Evolutionary conservation across 805 yeast species (phyloP), one percentile per base, ranked within the genome.

Genomic region (Kodamaea leandrae): DNA sequence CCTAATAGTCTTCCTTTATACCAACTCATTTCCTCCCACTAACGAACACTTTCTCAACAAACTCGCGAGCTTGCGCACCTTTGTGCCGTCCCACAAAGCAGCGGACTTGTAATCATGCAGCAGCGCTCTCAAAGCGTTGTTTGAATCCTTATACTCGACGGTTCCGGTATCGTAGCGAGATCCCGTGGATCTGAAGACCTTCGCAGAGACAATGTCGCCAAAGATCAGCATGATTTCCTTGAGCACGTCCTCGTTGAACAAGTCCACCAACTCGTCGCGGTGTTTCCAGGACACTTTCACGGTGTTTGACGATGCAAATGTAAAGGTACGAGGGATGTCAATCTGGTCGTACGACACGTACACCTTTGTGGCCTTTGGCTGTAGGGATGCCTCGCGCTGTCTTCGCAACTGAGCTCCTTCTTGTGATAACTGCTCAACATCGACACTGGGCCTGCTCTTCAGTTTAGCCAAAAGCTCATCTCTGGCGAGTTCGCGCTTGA

Each of bases 211-310:
- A 2, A 76, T 52, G 0, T 59, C 47, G 1, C 82, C 82, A 54
- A 76, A 77, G 2, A 68, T 68, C 14, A 50, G 49, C 78, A 77
- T 72, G 19, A 77, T 55, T 34, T 61, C 54, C 16, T 29, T 17
- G 15, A 77, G 52, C 2, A 66, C 54, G 1, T 61, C 69, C 1
- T 45, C 48, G 16, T 57, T 60, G 15, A 74, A 53, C 15, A 57
- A 43, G 1, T 52, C 66, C 12, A 52, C 49, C 4, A 71, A 33
- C 32, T 65, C 68, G 4, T 61, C 61, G 42, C 64, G 64, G 34
- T 63, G 60, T 48, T 74, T 76, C 80, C 81, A 77, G 47, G 61
- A 66, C 18, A 76, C 59, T 18, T 54, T 44, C 17, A 68, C 65
- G 10, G 19, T 28, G 26, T 41, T 28, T 27, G 45, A 26, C 10